Evolutionary conservation across 169 alveolate genomes (phyloP).

Genomic region (Plasmodium yoelii): DNA sequence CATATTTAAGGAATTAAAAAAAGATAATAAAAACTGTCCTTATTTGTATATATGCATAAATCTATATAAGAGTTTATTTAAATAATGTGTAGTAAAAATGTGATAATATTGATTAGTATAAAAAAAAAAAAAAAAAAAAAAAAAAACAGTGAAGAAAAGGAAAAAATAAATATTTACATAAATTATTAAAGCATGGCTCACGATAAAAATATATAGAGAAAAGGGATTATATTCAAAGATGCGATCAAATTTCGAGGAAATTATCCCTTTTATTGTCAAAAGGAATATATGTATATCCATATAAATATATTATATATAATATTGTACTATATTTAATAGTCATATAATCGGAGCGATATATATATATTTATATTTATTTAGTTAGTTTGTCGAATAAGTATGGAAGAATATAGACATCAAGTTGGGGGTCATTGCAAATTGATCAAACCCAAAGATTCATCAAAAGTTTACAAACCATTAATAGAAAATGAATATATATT

Average conservation of each 20-base stretch:
- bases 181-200: no score
- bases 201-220: background rate
- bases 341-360: background rate
- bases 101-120: no score
- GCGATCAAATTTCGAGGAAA: background rate
- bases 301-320: background rate
- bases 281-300: background rate
- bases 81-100: no score
- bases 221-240: background rate
- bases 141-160: no score
- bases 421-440: slow-evolving; percentile 84
- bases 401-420: slow-evolving; percentile 84
- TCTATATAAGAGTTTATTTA: no score
- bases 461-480: slow-evolving; percentile 82
- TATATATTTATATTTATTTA: background rate
- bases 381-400: slow-evolving; percentile 37
- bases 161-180: no score
- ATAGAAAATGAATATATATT: slow-evolving; percentile 80
- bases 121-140: no score
- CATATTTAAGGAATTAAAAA: no score
- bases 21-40: no score
- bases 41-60: no score
- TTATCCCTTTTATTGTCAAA: background rate
- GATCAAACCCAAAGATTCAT: slow-evolving; percentile 80
- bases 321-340: no score